A percentile compares a stretch with the other conserved stretches of the same genome.
These are phyloP conservation scores for Vitis hybrid DNA, from an alignment of 177 flowering plant species.

Conservation along the genomic window DNA sequence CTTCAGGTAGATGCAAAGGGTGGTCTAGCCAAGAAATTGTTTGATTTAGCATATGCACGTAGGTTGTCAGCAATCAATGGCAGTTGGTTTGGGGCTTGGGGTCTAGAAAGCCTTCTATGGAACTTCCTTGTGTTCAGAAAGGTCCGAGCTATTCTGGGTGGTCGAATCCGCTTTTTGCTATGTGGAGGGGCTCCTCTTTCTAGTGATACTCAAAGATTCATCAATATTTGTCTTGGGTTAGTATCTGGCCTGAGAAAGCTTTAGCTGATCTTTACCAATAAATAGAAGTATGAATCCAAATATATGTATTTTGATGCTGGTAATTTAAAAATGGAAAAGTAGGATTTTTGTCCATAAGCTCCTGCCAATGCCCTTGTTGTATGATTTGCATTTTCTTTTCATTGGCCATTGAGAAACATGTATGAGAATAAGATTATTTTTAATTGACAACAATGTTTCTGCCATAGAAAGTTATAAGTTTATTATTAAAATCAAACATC, in stretches of 20 bases:
- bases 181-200: conserved; percentile 99
- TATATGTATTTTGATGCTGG: not conserved
- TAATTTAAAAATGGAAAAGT: not conserved
- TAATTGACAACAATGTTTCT: too few species aligned
- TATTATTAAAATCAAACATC: too few species aligned
- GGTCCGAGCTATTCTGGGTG: conserved; percentile 81
- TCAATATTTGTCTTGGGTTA: conserved; percentile 93
- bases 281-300: not conserved
- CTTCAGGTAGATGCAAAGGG: conserved; percentile 88
- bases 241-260: conserved; percentile 24
- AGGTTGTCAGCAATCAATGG: conserved; percentile 83
- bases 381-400: not conserved
- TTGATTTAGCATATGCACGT: conserved; percentile 80
- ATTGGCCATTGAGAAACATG: too few species aligned
- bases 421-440: too few species aligned
- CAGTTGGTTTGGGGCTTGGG: conserved; percentile 98
- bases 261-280: not conserved
- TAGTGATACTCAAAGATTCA: conserved; percentile 92
- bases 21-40: conserved; percentile 72
- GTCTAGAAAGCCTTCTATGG: conserved; percentile 80
- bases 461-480: too few species aligned
- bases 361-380: not conserved
- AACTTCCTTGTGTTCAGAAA: conserved; percentile 77
- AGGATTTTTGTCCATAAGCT: too few species aligned
- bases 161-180: conserved; percentile 80